phyloP scores from a whole-genome alignment of 352 stramenopile species.

The Halophytophthora polymorphica region DNA sequence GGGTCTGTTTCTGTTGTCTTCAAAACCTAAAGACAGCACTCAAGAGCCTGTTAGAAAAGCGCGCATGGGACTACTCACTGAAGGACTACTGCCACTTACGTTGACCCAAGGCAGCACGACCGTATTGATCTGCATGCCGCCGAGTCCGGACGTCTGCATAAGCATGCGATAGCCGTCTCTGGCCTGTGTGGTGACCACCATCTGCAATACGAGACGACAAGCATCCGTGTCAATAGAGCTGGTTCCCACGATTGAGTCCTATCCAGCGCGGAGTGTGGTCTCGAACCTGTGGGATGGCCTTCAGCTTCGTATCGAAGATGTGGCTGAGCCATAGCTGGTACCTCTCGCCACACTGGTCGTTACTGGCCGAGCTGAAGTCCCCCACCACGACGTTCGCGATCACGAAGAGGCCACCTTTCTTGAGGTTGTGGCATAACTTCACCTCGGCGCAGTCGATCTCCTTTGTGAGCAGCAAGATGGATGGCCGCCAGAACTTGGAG shows the following conservation, averaged over 20 bases:
- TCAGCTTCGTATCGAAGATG: slow-evolving; percentile 48
- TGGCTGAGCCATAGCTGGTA: slow-evolving; percentile 45
- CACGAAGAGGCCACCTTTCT: slow-evolving; percentile 80
- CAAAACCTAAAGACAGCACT: not conserved
- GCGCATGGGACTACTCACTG: not conserved
- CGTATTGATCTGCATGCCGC: slow-evolving; percentile 79
- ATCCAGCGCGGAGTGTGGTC: not conserved
- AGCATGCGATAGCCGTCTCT: slow-evolving; percentile 63
- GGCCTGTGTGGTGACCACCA: slow-evolving; percentile 40
- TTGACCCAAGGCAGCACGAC: slow-evolving; percentile 57
- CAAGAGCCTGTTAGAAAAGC: not conserved
- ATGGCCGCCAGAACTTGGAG: slow-evolving; percentile 78
- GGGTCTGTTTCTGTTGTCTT: not conserved
- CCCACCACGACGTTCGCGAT: slow-evolving; percentile 55
- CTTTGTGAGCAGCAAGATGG: slow-evolving; percentile 61
- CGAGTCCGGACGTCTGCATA: slow-evolving; percentile 60
- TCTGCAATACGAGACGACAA: slow-evolving; percentile 19
- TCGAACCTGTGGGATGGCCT: slow-evolving; percentile 44
- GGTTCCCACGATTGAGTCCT: not conserved
- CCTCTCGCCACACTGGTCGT: slow-evolving; percentile 26
- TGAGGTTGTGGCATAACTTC: slow-evolving; percentile 68
- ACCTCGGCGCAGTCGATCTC: slow-evolving; percentile 36
- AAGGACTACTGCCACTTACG: slow-evolving; percentile 13
- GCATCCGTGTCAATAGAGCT: not conserved
- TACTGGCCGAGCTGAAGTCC: slow-evolving; percentile 29